Evolutionary conservation across 2,329 filamentous ascomycete species (phyloP), one percentile per base, ranked within the genome.

Genomic region (Fusarium sp.): DNA sequence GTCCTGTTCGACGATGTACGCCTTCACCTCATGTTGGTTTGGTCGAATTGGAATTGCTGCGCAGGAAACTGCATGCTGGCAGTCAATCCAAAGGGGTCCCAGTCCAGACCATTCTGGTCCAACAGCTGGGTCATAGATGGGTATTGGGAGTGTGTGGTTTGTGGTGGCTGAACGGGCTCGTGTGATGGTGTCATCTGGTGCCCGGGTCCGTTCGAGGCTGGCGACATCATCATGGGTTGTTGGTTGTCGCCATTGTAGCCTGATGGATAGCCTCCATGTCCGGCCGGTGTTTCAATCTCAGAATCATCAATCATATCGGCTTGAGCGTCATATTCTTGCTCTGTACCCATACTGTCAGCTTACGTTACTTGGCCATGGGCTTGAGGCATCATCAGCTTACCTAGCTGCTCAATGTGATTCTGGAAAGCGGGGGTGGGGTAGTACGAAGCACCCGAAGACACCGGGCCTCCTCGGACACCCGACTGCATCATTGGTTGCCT

Each of bases 241-340:
- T 84, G 82, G n/a, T 83, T 82, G 25, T 84, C 81, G 50, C 81
- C 79, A 72, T 90, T 89, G 80, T 89, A 87, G 67, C 85, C 84
- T 70, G 87, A 86, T 14, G 90, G 86, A 78, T 94, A 96, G 10
- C 92, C 89, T 16, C 90, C 91, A 52, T 92, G 89, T 48, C 91
- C 92, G 65, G 82, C 85, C 4, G 92, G 89, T 13, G 91, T 91
- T 71, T 95, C 92, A 75, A 92, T 90, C 78, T 94, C 92, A 76
- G 92, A 86, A 71, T 97, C 94, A 80, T 98, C 95, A 83, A 97
- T 91, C 88, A 97, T 94, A 79, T 96, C 95, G 82, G 90, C 91
- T 85, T 95, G 94, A 65, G 94, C 93, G 83, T 98, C 95, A 85
- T 98, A 98, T 87, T 98, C 96, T 89, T 97, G 95, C 87, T 98